Base-by-base conservation (phyloP, 2,329 filamentous ascomycete species). In the Amesomyces nigricolor region DNA sequence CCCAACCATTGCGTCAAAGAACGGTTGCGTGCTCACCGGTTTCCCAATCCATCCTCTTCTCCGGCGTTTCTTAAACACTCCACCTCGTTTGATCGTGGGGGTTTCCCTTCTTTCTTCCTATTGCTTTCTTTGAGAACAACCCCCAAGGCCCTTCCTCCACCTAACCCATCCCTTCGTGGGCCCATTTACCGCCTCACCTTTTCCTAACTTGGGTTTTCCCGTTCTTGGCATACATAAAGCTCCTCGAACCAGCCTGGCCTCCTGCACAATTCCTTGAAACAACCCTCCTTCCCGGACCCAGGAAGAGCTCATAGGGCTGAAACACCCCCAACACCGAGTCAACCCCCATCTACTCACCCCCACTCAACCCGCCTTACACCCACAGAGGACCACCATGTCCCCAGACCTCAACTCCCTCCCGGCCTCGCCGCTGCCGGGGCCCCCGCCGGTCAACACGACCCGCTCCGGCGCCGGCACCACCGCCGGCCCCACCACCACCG, bases 381-480 rank as follows among this genome's bases (percentile, higher is more conserved):
- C 9, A n/a, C 22, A 44, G 14, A 35, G 19, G 32, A 47, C 61
- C 50, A 55, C 32, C 32, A 88, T 89, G 86, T 80, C 85, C 62
- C 86, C 87, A 49, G 87, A 90, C 72, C 78, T 89, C 67, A 88
- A 89, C 75, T 85, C 85, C 6, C 77, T 90, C 56, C 81, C 83
- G 42, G 72, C 76, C 38, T 85, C 82, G 30, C 75, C 75, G 8
- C 59, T 75, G 54, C 61, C 64, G 47, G 55, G 61, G 9, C 9
- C 9, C 35, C 46, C 51, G 40, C 48, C 59, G 40, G 44, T 57
- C 32, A 62, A 62, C 59, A 39, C 47, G 30, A 61, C 59, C 42
- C 55, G 59, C 48, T 61, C 62, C 44, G 49, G 53, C 22, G 62
- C 60, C 39, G 26, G 22, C 22, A 26, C 30, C 30, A 58, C 58